These are phyloP conservation scores for Coemansia sp. DNA, from an alignment of 192 early-diverging fungal genomes.

Conservation along the genomic window DNA sequence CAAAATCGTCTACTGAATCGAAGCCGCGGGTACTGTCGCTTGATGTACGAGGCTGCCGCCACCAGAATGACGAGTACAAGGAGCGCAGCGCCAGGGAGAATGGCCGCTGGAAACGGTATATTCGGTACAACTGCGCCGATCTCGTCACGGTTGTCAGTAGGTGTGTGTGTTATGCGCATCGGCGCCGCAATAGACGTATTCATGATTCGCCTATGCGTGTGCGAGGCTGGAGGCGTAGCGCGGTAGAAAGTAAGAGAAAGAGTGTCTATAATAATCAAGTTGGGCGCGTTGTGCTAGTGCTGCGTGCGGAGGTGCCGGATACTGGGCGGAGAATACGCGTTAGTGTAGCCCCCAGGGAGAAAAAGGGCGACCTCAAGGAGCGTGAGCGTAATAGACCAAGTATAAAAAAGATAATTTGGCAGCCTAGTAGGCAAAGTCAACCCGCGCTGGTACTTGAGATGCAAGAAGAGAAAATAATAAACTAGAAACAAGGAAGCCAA, in stretches of 20 bases:
- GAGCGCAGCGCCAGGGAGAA: slow-evolving; percentile 37
- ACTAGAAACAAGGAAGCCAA: slow-evolving; percentile 1
- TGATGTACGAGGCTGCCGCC: slow-evolving; percentile 10
- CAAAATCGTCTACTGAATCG: slow-evolving; percentile 8
- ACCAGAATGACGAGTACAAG: slow-evolving; percentile 23
- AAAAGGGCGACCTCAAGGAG: background rate
- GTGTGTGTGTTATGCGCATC: slow-evolving; percentile 13
- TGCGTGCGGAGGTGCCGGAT: background rate
- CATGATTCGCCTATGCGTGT: background rate
- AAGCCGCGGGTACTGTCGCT: slow-evolving; percentile 13
- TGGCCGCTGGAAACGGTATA: slow-evolving; percentile 17
- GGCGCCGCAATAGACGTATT: background rate
- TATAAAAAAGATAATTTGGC: background rate
- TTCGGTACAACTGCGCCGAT: slow-evolving; percentile 1
- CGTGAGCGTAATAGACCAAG: background rate
- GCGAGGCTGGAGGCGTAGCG: background rate
- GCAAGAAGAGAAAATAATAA: slow-evolving; percentile 5
- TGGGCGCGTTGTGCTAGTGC: background rate
- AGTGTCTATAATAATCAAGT: background rate
- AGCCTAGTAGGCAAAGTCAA: background rate
- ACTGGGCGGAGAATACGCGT: background rate
- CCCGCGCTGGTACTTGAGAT: background rate
- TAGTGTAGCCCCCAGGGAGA: background rate
- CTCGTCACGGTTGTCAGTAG: background rate
- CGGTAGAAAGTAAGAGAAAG: background rate